Base-by-base conservation (phyloP, 2,329 filamentous ascomycete genomes). In the Exophiala dermatitidis region DNA sequence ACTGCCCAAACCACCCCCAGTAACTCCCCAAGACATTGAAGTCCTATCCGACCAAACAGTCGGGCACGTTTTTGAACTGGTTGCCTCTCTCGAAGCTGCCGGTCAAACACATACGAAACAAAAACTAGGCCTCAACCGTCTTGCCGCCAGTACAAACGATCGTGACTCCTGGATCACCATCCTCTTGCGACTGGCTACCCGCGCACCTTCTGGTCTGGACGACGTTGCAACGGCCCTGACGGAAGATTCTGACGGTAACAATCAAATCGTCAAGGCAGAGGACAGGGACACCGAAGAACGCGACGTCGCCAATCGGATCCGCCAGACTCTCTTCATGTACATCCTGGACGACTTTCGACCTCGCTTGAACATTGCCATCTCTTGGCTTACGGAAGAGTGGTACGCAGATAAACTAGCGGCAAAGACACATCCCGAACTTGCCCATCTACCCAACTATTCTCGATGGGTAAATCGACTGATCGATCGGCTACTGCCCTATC, bases 371-470 rank as follows among this genome's bases (percentile, higher is more conserved):
- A 81, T 93, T 26, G 91, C 90, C 1, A 89, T 97, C 48, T 84
- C 85, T 5, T 98, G 93, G 93, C 77, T 98, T 10, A 95, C 86
- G 63, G 93, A 98, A 69, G 93, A 98, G 71, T 98, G 93, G 91
- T 97, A 95, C 70, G 94, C 90, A 64, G 91, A 97, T 68, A 83
- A 77, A 41, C 70, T 89, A 32, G 67, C 59, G 53, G 74, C 69
- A 50, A 74, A 77, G 38, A 64, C 63, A 2, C 64, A 71, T 10
- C 60, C 67, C 1, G 63, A 69, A 28, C 53, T 63, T 4, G 61
- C 62, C 6, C 26, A 54, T 45, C 49, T 61, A 28, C 65, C 65
- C 19, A 81, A 93, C 68, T 96, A 95, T 69, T 83, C 89, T 55
- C 82, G 82, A 65, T 94, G 87, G 79, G 82, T 83, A 2, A 71